A percentile compares a stretch with the other conserved stretches of the same genome.
Evolutionary conservation across 1,284 basidiomycete genomes (phyloP).

Genomic region (Ganoderma lingzhi): DNA sequence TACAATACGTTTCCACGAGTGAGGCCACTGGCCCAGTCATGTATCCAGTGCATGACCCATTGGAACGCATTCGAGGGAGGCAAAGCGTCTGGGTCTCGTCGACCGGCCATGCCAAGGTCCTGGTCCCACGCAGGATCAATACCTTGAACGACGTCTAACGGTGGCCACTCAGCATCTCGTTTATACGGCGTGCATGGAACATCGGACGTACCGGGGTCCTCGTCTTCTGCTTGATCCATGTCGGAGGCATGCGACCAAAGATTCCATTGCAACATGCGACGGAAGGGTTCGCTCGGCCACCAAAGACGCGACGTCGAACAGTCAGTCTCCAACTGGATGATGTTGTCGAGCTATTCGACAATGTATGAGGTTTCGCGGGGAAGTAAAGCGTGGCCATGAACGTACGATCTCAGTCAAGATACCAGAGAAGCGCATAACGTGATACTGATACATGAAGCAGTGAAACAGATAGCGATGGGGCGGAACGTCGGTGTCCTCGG

Average conservation of each 20-base stretch:
- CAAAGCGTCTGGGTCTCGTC: constrained; percentile 79
- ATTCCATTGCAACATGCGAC: constrained; percentile 50
- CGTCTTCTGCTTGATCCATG: constrained; percentile 57
- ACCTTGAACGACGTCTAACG: constrained; percentile 65
- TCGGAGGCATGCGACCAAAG: constrained; percentile 58
- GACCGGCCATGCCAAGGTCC: constrained; percentile 63
- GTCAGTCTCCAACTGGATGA: constrained; percentile 65
- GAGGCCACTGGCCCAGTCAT: constrained; percentile 49
- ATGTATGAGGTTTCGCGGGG: background rate
- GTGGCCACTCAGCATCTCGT: background rate
- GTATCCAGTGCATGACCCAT: constrained; percentile 54
- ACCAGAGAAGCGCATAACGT: constrained; percentile 39
- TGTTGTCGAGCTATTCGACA: constrained; percentile 55
- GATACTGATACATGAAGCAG: constrained; percentile 75
- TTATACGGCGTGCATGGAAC: constrained; percentile 17
- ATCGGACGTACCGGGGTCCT: constrained; percentile 54
- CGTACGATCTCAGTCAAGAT: constrained; percentile 43
- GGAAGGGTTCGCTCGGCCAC: constrained; percentile 64
- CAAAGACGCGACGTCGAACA: constrained; percentile 64
- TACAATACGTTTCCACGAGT: constrained; percentile 72
- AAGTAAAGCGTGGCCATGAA: background rate
- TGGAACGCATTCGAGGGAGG: constrained; percentile 70
- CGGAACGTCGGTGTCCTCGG: constrained; percentile 46
- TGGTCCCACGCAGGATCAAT: constrained; percentile 49
- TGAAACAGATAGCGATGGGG: constrained; percentile 73